Percentiles rank a stretch among this genome's conserved stretches.
These are phyloP conservation scores for Phyllosticta citrichinensis DNA, from an alignment of 2,329 filamentous ascomycete genomes.

Conservation along the genomic window DNA sequence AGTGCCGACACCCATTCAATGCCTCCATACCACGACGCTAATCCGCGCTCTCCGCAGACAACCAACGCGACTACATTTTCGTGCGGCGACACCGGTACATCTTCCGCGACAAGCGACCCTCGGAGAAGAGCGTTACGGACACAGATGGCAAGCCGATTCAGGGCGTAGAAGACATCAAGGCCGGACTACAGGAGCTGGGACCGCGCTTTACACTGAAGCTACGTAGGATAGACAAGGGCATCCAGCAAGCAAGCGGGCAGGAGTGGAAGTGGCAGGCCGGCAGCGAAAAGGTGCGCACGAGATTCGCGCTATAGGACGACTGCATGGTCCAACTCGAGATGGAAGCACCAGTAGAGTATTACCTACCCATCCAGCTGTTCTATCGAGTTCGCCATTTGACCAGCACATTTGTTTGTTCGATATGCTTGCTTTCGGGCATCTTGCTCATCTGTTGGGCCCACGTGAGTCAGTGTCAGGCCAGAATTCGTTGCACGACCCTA, in stretches of 20 bases:
- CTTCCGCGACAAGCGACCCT: slow-evolving; percentile 77
- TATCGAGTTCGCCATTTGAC: too few species aligned
- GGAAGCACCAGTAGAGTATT: background rate
- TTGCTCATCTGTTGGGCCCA: too few species aligned
- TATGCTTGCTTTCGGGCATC: too few species aligned
- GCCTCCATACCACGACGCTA: background rate
- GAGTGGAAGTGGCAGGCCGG: slow-evolving; percentile 96
- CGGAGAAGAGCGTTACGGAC: slow-evolving; percentile 76
- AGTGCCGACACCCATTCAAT: background rate
- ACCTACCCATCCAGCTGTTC: background rate
- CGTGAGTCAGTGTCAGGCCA: too few species aligned
- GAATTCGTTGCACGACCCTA: too few species aligned
- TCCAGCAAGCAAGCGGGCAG: slow-evolving; percentile 64
- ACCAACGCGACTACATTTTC: slow-evolving; percentile 95
- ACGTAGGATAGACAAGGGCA: slow-evolving; percentile 80
- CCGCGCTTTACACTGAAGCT: slow-evolving; percentile 79
- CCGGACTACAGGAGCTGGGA: slow-evolving; percentile 83
- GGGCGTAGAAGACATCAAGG: slow-evolving; percentile 75
- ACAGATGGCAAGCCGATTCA: slow-evolving; percentile 74
- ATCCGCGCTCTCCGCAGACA: slow-evolving; percentile 38
- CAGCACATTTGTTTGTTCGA: too few species aligned
- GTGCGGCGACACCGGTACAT: slow-evolving; percentile 82
- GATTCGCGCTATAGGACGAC: slow-evolving; percentile 66
- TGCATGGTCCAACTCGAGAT: background rate
- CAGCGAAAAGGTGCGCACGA: slow-evolving; percentile 89